Conservation (phyloP, 352 stramenopile species). For the Globisporangium spinosum region DNA sequence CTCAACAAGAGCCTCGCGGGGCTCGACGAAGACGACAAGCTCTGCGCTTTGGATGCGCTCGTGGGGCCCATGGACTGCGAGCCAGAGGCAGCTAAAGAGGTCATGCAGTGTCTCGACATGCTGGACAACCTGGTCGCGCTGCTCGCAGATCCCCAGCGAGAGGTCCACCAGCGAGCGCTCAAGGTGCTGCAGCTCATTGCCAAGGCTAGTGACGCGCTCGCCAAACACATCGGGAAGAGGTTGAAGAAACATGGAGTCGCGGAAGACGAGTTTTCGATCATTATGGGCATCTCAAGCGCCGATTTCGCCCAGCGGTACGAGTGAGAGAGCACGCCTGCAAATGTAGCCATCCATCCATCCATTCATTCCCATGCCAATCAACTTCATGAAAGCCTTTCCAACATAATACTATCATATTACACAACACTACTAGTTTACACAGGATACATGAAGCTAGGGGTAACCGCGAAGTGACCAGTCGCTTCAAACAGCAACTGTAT, state of each 20-base stretch:
- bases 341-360: not conserved
- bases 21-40: constrained; percentile 43
- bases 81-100: constrained; percentile 26
- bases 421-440: not conserved
- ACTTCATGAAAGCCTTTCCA: not conserved
- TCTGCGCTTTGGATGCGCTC: constrained; percentile 38
- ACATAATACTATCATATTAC: constrained; percentile 1
- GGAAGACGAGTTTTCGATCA: constrained; percentile 19
- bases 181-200: constrained; percentile 29
- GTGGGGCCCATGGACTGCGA: constrained; percentile 25
- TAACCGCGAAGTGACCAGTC: not conserved
- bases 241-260: constrained; percentile 25
- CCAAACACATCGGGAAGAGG: constrained; percentile 32
- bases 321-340: not conserved
- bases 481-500: constrained; percentile 5
- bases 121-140: constrained; percentile 40
- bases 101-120: constrained; percentile 55
- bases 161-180: constrained; percentile 22
- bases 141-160: constrained; percentile 20
- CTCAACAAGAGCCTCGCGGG: constrained; percentile 37
- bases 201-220: constrained; percentile 23
- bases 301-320: constrained; percentile 4
- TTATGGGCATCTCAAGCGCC: constrained; percentile 7
- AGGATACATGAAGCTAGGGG: not conserved
- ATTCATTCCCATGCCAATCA: not conserved